These are phyloP conservation scores for Acer saccharum DNA, from an alignment of 345 rosid species.

Conservation along the genomic window DNA sequence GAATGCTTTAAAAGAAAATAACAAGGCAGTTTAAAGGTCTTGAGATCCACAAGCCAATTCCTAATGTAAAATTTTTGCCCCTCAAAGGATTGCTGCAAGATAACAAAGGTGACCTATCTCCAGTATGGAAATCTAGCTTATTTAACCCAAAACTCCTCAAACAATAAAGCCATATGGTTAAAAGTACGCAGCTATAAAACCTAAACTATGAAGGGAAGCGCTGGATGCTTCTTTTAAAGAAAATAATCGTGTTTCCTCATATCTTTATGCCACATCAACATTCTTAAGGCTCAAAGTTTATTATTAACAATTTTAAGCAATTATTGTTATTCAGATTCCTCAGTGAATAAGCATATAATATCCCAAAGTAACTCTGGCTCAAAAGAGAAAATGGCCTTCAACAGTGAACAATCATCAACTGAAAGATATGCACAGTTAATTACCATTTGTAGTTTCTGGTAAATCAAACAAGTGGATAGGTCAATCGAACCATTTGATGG, in stretches of 20 bases:
- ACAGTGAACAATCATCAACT: not conserved
- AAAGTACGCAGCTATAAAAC: not conserved
- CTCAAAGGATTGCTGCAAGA: not conserved
- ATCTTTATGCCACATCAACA: constrained; percentile 2
- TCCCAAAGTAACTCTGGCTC: not conserved
- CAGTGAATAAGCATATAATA: not conserved
- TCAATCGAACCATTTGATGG: constrained; percentile 65
- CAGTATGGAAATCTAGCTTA: not conserved
- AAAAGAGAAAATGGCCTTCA: not conserved
- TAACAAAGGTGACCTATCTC: not conserved
- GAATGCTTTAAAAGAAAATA: constrained; percentile 8
- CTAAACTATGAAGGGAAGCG: not conserved
- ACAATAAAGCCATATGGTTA: not conserved
- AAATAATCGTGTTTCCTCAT: not conserved
- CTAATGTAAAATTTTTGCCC: not conserved
- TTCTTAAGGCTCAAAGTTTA: not conserved
- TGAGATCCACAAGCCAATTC: constrained; percentile 8
- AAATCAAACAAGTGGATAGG: constrained; percentile 79
- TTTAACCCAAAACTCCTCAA: not conserved
- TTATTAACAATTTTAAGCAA: not conserved
- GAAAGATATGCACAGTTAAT: constrained; percentile 18
- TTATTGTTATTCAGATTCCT: not conserved
- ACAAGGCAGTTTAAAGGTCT: not conserved
- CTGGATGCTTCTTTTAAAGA: not conserved
- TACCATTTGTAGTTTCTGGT: constrained; percentile 98